Evolutionary conservation across 441 rosid species (phyloP), one percentile per base, ranked within the genome.

Genomic region (Syzygium syzygioides): DNA sequence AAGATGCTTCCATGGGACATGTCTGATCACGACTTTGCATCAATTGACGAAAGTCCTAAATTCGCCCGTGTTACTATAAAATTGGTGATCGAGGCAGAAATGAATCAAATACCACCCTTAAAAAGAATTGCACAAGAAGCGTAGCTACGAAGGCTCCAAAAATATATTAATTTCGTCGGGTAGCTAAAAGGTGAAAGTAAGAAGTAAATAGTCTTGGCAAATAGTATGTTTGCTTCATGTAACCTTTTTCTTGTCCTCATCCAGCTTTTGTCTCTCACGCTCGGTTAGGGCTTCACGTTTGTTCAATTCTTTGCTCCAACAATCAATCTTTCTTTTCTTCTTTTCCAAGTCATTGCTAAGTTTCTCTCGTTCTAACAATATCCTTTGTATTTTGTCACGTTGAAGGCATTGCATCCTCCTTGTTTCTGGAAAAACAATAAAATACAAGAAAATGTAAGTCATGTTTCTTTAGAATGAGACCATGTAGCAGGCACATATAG

Each of bases 231-330:
- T 14, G 45, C 28, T 10, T 26, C 4, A 14, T n/a, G 45, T 37
- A 91, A 97, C 99, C 96, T 94, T 94, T 91, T 91, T 90, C 94
- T 91, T 97, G 37, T 97, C 99, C 89, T 95, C 98, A 79, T 95
- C 96, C 91, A 95, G 98, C 92, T 94, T 95, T 90, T 94, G 95
- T 87, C 96, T 94, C 91, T 97, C 98, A 55, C 94, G 94, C 91
- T 95, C 99, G 83, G 98, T 96, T 50, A 95, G 79, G n/a, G 96
- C 94, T 93, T 96, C 98, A 45, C 94, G 94, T 87, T 95, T 97
- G 88, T 92, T 94, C 91, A 95, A 83, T 86, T 93, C 92, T 90
- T 92, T 95, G 91, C 91, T 94, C 97, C 94, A 94, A 30, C 34
- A 23, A 90, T 94, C 96, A 86, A 91, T 92, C 87, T 93, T 95